Conservation (phyloP, 371 early-diverging fungal genomes). For the Rhizopus arrhizus region DNA sequence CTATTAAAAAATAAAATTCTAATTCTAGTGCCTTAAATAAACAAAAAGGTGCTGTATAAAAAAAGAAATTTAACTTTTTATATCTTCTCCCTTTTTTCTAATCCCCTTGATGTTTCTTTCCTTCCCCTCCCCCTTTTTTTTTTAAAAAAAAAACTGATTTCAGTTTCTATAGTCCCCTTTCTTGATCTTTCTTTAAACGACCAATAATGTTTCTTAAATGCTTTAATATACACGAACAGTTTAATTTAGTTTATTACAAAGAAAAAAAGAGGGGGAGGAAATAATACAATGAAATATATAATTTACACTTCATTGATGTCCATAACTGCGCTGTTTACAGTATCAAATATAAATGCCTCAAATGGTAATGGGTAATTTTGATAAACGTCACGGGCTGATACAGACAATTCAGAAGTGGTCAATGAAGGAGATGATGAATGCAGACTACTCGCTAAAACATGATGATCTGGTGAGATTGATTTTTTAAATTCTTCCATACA, state of each 20-base stretch:
- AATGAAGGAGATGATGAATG: neutral
- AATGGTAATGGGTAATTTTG: conserved; percentile 23
- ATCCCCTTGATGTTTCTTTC: conserved; percentile 5
- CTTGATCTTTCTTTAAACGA: neutral
- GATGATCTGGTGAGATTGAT: conserved; percentile 9
- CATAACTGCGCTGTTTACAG: conserved; percentile 5
- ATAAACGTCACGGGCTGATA: conserved; percentile 18
- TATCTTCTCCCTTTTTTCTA: conserved; percentile 3
- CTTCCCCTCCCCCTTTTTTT: neutral
- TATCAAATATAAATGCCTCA: conserved; percentile 22
- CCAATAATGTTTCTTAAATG: neutral
- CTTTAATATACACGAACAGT: neutral
- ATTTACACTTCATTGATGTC: neutral
- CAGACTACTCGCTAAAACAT: conserved; percentile 6
- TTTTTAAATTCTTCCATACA: conserved; percentile 12
- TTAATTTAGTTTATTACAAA: neutral
- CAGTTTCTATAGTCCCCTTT: neutral
- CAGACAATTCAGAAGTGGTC: neutral
- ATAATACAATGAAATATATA: neutral
- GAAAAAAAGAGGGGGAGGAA: neutral
- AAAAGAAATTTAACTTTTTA: conserved; percentile 1
- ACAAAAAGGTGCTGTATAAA: neutral
- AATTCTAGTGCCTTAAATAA: neutral
- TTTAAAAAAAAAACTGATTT: neutral
- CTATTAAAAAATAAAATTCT: neutral